Evolutionary conservation across 2,329 filamentous ascomycete species (phyloP).

Genomic region (Bisporella sp.): DNA sequence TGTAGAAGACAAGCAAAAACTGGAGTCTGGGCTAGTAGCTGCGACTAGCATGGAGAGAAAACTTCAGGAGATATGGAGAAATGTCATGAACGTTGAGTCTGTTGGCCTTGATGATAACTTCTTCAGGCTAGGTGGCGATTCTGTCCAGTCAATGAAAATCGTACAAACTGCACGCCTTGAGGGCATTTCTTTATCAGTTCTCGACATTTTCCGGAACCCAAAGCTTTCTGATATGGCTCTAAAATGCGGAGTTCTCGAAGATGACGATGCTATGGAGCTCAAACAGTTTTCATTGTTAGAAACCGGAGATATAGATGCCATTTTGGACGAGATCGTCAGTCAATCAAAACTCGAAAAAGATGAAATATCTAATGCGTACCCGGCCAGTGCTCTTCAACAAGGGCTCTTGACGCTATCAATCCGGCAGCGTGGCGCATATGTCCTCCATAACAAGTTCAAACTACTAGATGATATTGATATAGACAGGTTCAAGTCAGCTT

Average conservation of each 20-base stretch:
- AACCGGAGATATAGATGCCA: slow-evolving; percentile 7
- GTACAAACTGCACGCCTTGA: slow-evolving; percentile 28
- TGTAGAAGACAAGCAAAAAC: too few species aligned
- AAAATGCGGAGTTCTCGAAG: slow-evolving; percentile 20
- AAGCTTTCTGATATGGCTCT: slow-evolving; percentile 33
- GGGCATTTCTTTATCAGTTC: slow-evolving; percentile 31
- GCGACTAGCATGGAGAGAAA: background rate
- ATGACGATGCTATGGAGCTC: too few species aligned
- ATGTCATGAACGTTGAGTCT: background rate
- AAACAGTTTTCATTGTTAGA: background rate
- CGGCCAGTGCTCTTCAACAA: slow-evolving; percentile 22
- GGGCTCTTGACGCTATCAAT: background rate
- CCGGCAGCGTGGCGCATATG: background rate
- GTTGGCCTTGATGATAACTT: slow-evolving; percentile 27
- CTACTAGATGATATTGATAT: background rate
- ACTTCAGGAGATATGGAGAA: background rate
- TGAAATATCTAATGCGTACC: slow-evolving; percentile 30
- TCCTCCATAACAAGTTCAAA: background rate
- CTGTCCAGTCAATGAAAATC: slow-evolving; percentile 32
- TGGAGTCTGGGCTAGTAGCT: background rate
- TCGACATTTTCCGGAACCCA: slow-evolving; percentile 34
- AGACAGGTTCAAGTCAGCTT: background rate
- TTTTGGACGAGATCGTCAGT: slow-evolving; percentile 9
- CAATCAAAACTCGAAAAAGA: slow-evolving; percentile 3
- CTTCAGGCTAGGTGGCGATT: slow-evolving; percentile 29